Evolutionary conservation across 352 stramenopile genomes (phyloP).

Genomic region (Globisporangium lucens): DNA sequence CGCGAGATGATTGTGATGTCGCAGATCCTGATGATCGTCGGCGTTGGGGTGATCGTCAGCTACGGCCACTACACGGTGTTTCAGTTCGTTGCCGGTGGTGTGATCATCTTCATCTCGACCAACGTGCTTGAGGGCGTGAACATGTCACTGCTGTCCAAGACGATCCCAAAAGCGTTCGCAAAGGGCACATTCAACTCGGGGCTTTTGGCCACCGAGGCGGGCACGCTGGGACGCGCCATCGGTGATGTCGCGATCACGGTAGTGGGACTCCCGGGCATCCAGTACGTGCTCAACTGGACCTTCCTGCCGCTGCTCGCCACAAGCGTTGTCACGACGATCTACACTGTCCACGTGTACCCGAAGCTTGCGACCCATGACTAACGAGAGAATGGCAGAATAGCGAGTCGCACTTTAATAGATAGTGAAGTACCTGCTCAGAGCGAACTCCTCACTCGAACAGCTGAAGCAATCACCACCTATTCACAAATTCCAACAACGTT

Average conservation of each 20-base stretch:
- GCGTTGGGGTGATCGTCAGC: constrained; percentile 84
- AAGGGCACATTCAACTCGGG: constrained; percentile 94
- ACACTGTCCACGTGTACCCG: constrained; percentile 67
- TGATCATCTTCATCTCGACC: constrained; percentile 91
- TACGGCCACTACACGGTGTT: constrained; percentile 82
- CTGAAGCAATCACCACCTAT: not conserved
- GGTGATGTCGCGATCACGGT: constrained; percentile 86
- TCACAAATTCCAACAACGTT: not conserved
- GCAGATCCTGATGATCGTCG: constrained; percentile 85
- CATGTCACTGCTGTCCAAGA: constrained; percentile 92
- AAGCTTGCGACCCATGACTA: constrained; percentile 65
- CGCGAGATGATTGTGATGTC: constrained; percentile 89
- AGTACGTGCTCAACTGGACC: constrained; percentile 85
- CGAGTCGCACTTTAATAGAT: not conserved
- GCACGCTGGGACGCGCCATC: constrained; percentile 86
- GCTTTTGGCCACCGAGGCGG: constrained; percentile 91
- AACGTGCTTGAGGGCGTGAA: constrained; percentile 94
- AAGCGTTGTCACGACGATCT: constrained; percentile 56
- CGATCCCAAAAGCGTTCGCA: constrained; percentile 91
- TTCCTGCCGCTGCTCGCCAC: constrained; percentile 66
- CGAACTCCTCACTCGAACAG: not conserved
- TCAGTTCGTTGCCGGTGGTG: constrained; percentile 85
- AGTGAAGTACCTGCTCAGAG: not conserved
- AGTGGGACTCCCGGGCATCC: constrained; percentile 71
- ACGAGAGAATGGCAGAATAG: not conserved